Percentiles rank a stretch among this genome's conserved stretches.
Conservation (phyloP, 1,284 basidiomycete species). For the Ceratobasidium sp. region DNA sequence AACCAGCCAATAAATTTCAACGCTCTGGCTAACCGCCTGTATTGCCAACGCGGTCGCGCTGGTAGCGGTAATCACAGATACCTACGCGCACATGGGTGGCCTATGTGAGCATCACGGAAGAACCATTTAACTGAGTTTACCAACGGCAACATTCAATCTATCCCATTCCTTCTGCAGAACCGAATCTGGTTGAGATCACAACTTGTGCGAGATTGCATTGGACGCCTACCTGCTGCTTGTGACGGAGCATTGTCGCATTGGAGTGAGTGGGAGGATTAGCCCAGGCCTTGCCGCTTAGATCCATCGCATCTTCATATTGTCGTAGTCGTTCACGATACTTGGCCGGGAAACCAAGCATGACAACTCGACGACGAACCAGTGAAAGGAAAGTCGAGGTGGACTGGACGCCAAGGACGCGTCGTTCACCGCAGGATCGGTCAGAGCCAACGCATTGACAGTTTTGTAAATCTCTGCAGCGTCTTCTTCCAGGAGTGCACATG, state of each 20-base stretch:
- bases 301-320: slow-evolving; percentile 2
- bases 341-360: slow-evolving; percentile 19
- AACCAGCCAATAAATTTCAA: slow-evolving; percentile 24
- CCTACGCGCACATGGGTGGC: neutral
- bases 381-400: slow-evolving; percentile 56
- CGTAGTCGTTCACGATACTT: slow-evolving; percentile 28
- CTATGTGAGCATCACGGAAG: neutral
- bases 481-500: slow-evolving; percentile 20
- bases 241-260: neutral
- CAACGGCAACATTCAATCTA: slow-evolving; percentile 22
- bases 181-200: no score
- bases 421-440: slow-evolving; percentile 25
- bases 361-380: slow-evolving; percentile 73
- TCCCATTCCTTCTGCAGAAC: slow-evolving; percentile 25
- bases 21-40: neutral
- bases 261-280: neutral
- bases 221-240: slow-evolving; percentile 19
- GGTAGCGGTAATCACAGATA: slow-evolving; percentile 26
- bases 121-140: neutral
- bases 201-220: neutral
- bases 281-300: neutral
- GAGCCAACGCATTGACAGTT: neutral
- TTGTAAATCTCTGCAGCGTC: slow-evolving; percentile 34
- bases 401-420: slow-evolving; percentile 12
- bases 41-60: slow-evolving; percentile 17